Evolutionary conservation across 345 rosid genomes (phyloP), one percentile per base, ranked within the genome.

Genomic region (thale cress (Arabidopsis thaliana)): DNA sequence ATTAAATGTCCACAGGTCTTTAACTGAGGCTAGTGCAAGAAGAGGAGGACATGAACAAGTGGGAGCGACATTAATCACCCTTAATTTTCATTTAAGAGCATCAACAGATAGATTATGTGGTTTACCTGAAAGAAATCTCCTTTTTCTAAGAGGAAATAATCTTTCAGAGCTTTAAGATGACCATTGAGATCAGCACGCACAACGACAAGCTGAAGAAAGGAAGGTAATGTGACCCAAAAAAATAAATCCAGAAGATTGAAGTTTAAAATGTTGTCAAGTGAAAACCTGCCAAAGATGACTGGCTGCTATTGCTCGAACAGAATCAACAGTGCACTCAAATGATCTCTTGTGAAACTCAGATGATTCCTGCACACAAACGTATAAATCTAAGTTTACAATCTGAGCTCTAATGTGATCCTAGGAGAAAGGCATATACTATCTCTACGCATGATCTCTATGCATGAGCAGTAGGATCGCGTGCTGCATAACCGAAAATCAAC

Each of bases 241-340:
- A 7, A 24, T 8, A 12, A 56, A 51, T 75, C 65, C 32, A 59
- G 69, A 46, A 11, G 40, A 73, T 45, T 46, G 46, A 41, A 40
- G 22, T 30, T 36, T 57, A 63, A 12, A 56, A 67, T 46, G 66
- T 37, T 66, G 33, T 28, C 49, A 42, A 56, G 82, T 67, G 71
- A 81, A 83, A 78, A 92, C 99, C 99, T 92, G 99, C 99, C 99
- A 95, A 78, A 95, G 97, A 89, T 92, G 97, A 81, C 97, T 84
- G 57, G 97, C 99, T 57, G 99, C 97, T 69, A 92, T 83, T 69
- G 97, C 93, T 55, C 93, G 88, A 75, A 92, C 89, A 59, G 96
- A 87, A 83, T 90, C 97, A 59, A 92, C 81, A 32, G 91, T 88
- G 78, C 76, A 84, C 80, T 95, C 97, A 78, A 95, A 95, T 53